Conservation (phyloP, 306 rosid genomes). For the Lablab purpureus region DNA sequence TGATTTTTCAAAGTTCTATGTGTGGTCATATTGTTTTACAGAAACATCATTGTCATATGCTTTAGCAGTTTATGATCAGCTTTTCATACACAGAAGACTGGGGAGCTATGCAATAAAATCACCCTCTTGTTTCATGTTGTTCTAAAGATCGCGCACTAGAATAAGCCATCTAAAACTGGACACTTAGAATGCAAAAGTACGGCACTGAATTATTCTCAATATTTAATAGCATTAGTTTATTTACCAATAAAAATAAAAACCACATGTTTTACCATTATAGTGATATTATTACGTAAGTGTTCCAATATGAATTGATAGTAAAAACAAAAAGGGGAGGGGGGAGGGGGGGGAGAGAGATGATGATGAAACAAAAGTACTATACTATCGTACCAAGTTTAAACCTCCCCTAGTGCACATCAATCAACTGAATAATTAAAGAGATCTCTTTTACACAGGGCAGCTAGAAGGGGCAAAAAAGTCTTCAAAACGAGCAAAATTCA, state of each 20-base stretch:
- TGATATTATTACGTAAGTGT: background rate
- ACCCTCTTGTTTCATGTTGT: background rate
- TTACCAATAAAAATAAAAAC: conserved; percentile 2
- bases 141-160: background rate
- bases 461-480: background rate
- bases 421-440: background rate
- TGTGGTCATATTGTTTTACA: background rate
- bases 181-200: background rate
- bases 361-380: background rate
- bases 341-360: background rate
- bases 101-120: background rate
- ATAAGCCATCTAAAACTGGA: conserved; percentile 2
- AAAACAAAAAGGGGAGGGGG: background rate
- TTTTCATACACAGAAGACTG: conserved; percentile 15
- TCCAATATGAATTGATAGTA: background rate
- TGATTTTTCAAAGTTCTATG: background rate
- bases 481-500: background rate
- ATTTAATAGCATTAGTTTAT: conserved; percentile 9
- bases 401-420: conserved; percentile 3
- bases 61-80: background rate
- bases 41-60: background rate
- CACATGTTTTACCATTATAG: background rate
- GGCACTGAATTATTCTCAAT: conserved; percentile 17
- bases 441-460: background rate
- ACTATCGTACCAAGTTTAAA: background rate